Percentiles rank a stretch among this genome's conserved stretches.
These are phyloP conservation scores for Selaginella tamariscina DNA, from an alignment of 75 land plant species.

Conservation along the genomic window DNA sequence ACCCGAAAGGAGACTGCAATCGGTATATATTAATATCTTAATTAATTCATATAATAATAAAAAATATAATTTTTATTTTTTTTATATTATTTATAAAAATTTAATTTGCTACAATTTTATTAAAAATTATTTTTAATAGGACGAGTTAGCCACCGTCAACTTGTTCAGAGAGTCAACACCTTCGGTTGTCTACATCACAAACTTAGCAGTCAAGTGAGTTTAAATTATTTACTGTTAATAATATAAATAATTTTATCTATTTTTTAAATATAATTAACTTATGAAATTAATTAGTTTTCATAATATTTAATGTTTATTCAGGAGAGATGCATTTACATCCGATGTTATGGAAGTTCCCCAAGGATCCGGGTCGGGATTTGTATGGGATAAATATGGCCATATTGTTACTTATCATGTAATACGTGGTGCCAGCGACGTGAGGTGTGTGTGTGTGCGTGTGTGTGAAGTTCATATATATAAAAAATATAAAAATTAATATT, in stretches of 20 bases:
- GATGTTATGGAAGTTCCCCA: conserved; percentile 98
- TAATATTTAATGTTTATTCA: conserved; percentile 16
- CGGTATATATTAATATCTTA: too few species aligned
- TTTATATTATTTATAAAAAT: too few species aligned
- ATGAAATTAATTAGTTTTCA: neutral
- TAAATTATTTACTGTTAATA: neutral
- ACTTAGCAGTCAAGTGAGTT: conserved; percentile 69
- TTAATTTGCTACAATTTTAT: too few species aligned
- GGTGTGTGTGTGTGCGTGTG: conserved; percentile 25
- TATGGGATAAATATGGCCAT: conserved; percentile 93
- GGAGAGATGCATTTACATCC: conserved; percentile 91
- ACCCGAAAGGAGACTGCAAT: conserved; percentile 46
- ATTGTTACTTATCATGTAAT: conserved; percentile 99
- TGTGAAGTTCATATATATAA: neutral
- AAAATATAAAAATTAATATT: too few species aligned
- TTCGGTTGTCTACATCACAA: conserved; percentile 97
- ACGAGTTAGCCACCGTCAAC: conserved; percentile 89
- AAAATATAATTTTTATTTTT: too few species aligned
- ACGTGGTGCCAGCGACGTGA: conserved; percentile 91
- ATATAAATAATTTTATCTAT: too few species aligned
- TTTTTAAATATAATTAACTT: neutral
- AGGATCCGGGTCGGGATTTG: conserved; percentile 95
- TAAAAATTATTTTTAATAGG: too few species aligned
- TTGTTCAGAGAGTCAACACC: conserved; percentile 92
- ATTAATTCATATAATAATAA: too few species aligned